Evolutionary conservation across 495 filamentous ascomycete species (phyloP).

Genomic region (Aspergillus conjunctus): DNA sequence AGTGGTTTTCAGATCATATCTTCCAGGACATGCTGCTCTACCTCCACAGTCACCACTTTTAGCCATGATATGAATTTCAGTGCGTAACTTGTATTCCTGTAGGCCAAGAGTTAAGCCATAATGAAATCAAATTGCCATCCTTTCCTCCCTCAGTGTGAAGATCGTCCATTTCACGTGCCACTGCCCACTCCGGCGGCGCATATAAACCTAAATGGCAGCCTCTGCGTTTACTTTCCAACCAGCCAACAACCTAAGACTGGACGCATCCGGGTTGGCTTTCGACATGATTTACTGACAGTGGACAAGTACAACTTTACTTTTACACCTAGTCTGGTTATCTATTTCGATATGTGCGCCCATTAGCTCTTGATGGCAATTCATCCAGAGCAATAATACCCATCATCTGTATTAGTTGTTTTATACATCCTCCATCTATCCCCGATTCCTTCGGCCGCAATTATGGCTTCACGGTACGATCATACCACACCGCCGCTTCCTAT

Average conservation of each 20-base stretch:
- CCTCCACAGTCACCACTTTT: no score
- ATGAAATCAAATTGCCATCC: no score
- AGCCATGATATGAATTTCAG: no score
- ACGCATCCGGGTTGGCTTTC: slow-evolving; percentile 4
- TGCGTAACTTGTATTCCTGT: no score
- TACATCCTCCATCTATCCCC: slow-evolving; percentile 1
- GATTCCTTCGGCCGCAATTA: slow-evolving; percentile 17
- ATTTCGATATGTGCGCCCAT: background rate
- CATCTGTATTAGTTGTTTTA: background rate
- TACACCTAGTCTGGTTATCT: background rate
- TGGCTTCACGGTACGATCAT: slow-evolving; percentile 36
- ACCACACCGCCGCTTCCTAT: background rate
- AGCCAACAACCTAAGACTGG: background rate
- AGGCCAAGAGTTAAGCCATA: no score
- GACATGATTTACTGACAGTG: background rate
- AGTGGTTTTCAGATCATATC: background rate
- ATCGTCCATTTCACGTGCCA: no score
- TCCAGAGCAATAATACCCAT: background rate
- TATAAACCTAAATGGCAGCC: slow-evolving; percentile 16
- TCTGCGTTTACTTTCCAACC: slow-evolving; percentile 1
- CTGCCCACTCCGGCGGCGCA: slow-evolving; percentile 7
- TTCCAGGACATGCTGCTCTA: background rate
- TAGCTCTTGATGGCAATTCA: background rate
- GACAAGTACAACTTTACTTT: background rate
- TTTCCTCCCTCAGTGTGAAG: no score